Evolutionary conservation across 306 rosid genomes (phyloP).

Genomic region (Abrus precatorius): DNA sequence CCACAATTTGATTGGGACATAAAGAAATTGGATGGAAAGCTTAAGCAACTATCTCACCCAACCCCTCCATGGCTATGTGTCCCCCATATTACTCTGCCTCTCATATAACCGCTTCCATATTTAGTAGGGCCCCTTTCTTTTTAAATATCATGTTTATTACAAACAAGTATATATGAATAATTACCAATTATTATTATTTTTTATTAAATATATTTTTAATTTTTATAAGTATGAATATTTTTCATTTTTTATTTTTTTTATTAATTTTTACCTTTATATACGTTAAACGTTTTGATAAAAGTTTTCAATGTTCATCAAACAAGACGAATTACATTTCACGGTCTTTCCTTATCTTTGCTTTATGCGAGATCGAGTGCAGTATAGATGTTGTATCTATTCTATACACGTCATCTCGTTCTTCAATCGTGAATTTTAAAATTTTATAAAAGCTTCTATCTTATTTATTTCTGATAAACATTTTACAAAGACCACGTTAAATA

Average conservation of each 20-base stretch:
- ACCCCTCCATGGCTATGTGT: constrained; percentile 8
- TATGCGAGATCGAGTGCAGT: neutral
- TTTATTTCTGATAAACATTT: neutral
- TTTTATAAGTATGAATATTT: too few relatives aligned
- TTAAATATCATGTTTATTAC: too few relatives aligned
- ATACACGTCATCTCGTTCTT: neutral
- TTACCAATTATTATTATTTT: too few relatives aligned
- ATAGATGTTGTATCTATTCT: neutral
- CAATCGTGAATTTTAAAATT: neutral
- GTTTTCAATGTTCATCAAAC: neutral
- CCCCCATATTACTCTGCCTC: constrained; percentile 48
- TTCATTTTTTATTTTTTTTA: too few relatives aligned
- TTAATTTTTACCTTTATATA: too few relatives aligned
- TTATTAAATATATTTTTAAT: too few relatives aligned
- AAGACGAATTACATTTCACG: neutral
- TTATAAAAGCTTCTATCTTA: neutral
- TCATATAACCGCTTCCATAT: constrained; percentile 27
- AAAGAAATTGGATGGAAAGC: constrained; percentile 42
- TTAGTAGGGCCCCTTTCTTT: constrained; percentile 32
- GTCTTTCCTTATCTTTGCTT: neutral
- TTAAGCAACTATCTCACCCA: constrained; percentile 46
- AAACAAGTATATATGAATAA: too few relatives aligned
- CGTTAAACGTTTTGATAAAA: neutral
- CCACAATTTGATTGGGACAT: constrained; percentile 52
- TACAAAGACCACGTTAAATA: neutral